These are phyloP conservation scores for Syzygium malaccense DNA, from an alignment of 441 rosid genomes.

Conservation along the genomic window DNA sequence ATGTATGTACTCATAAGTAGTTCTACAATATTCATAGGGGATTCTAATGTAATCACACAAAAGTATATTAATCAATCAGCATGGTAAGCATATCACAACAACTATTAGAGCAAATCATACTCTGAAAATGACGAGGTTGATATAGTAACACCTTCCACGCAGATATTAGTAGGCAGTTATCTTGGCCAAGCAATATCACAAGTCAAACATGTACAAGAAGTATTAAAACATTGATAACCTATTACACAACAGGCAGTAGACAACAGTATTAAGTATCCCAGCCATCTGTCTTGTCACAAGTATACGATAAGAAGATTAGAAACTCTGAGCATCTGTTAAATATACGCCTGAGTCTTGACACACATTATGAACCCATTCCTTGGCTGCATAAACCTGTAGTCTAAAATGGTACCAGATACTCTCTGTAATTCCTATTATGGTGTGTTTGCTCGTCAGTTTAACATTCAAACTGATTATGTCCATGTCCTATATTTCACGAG, in stretches of 20 bases:
- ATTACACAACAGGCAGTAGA: background rate
- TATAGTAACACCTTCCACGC: background rate
- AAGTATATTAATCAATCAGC: background rate
- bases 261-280: background rate
- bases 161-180: background rate
- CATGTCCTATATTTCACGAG: background rate
- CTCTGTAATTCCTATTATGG: background rate
- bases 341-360: background rate
- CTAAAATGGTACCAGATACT: background rate
- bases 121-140: background rate
- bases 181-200: background rate
- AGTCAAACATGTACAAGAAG: background rate
- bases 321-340: background rate
- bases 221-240: background rate
- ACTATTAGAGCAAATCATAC: background rate
- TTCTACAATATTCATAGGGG: background rate
- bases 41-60: background rate
- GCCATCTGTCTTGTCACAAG: background rate
- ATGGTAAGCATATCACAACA: background rate
- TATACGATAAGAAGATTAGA: background rate
- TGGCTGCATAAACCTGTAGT: background rate
- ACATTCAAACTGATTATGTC: background rate
- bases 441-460: background rate
- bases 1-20: background rate
- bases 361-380: background rate